Evolutionary conservation across 2,329 filamentous ascomycete genomes (phyloP).

Genomic region (Trichoderma sp.): DNA sequence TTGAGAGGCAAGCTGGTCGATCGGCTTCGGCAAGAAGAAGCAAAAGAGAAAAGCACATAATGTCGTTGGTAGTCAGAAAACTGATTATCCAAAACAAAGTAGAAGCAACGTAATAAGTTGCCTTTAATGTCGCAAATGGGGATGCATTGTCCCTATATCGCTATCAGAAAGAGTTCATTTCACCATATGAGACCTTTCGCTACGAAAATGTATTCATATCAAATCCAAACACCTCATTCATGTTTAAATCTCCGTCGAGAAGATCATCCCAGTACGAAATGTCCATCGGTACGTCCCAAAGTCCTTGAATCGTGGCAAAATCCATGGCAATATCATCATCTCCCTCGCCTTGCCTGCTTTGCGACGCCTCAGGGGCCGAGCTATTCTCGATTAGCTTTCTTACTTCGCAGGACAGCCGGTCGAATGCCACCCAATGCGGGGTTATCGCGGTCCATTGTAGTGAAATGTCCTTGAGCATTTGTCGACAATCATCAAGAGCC

Average conservation of each 20-base stretch:
- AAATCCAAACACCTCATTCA: constrained; percentile 27
- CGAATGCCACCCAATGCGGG: constrained; percentile 25
- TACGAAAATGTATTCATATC: constrained; percentile 18
- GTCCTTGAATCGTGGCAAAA: not conserved
- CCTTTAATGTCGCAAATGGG: not conserved
- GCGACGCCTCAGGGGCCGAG: not conserved
- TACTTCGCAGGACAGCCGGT: constrained; percentile 21
- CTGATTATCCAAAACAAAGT: not conserved
- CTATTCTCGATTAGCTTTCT: constrained; percentile 21
- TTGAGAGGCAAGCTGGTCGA: constrained; percentile 58
- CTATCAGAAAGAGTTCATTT: not conserved
- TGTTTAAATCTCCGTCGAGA: constrained; percentile 20
- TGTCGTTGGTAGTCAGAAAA: constrained; percentile 17
- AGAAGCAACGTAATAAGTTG: no score
- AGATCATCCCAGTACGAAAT: constrained; percentile 25
- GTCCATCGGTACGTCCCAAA: constrained; percentile 27
- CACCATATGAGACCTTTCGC: not conserved
- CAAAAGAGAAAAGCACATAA: constrained; percentile 41
- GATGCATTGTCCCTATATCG: constrained; percentile 63
- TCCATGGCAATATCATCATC: not conserved
- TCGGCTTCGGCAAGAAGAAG: constrained; percentile 57
- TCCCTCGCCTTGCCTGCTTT: not conserved
- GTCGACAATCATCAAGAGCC: constrained; percentile 22
- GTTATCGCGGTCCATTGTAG: constrained; percentile 15
- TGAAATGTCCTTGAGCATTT: constrained; percentile 26